A percentile compares a stretch with the other conserved stretches of the same genome.
Evolutionary conservation across 2,329 filamentous ascomycete species (phyloP).

Genomic region (Aspergillus arachidicola): DNA sequence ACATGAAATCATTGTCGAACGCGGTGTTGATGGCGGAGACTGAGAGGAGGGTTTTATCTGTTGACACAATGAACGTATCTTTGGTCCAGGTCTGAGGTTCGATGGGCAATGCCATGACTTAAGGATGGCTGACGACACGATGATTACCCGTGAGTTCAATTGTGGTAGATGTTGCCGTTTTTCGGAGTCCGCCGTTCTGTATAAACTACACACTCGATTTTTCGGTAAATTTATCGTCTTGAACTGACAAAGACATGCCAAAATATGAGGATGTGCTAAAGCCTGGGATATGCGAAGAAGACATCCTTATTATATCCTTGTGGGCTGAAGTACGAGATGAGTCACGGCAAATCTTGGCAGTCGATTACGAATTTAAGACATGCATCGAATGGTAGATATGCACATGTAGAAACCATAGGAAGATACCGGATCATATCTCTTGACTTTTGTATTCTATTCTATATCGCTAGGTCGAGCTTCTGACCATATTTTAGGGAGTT

Average conservation of each 20-base stretch:
- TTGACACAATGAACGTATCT: conserved; percentile 53
- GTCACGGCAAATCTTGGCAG: background rate
- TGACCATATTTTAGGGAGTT: too few relatives aligned
- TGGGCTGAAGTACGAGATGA: background rate
- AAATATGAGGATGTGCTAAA: background rate
- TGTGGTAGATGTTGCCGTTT: background rate
- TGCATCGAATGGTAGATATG: too few relatives aligned
- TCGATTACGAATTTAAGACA: background rate
- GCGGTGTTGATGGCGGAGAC: conserved; percentile 57
- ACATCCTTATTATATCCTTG: background rate
- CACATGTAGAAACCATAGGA: too few relatives aligned
- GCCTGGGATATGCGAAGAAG: background rate
- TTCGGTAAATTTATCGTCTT: too few relatives aligned
- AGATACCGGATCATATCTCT: too few relatives aligned
- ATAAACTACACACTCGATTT: too few relatives aligned
- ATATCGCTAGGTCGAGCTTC: too few relatives aligned
- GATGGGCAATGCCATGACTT: conserved; percentile 13
- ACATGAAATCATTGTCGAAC: conserved; percentile 60
- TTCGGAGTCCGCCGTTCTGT: too few relatives aligned
- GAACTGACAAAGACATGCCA: background rate
- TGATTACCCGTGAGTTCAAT: background rate
- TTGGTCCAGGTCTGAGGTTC: conserved; percentile 13
- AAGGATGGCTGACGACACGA: background rate
- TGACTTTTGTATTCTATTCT: too few relatives aligned
- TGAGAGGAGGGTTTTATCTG: conserved; percentile 59